Evolutionary conservation across 2,329 filamentous ascomycete species (phyloP), one percentile per base, ranked within the genome.

Genomic region (Zasmidium citrigriseum): DNA sequence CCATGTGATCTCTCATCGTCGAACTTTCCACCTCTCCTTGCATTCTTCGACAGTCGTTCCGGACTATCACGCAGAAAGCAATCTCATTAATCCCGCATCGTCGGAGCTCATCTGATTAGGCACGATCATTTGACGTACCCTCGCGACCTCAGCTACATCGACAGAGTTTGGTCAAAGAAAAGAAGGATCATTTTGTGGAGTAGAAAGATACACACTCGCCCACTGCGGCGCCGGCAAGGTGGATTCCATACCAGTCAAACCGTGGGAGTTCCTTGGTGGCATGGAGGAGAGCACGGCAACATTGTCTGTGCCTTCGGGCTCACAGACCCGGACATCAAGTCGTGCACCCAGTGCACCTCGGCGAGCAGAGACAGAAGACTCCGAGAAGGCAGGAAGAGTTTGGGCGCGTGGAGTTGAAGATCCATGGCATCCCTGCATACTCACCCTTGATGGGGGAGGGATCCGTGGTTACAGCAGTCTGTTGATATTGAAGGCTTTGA

Each of bases 401-500:
- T 81, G 79, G 79, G 73, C 76, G 44, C 66, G 69, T 59, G 64
- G 67, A 14, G 65, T 80, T 3, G 71, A 77, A 20, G 78, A 79
- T 65, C 74, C 78, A 46, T 81, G 79, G 79, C 74, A 78, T 52
- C 77, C 79, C 53, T 73, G 77, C 34, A 80, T 81, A 45, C 64
- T 81, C 53, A 79, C 78, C 1, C 67, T 80, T 44, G 74, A 82
- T 69, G 80, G 80, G 51, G 80, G 80, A 34, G 79, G 80, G 5
- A 81, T 82, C 41, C 72, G 80, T 57, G 80, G 80, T 59, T 82
- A 81, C 69, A 78, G 78, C 55, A 80, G 76, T 65, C 72, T 82
- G 46, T 67, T 81, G 52, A 82, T 82, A 23, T 65, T 82, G 45
- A 71, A 80, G 63, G 73, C 69, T 18, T 71, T 82, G 57, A 81